phyloP scores from a whole-genome alignment of 306 rosid species.

The Acacia crassicarpa region DNA sequence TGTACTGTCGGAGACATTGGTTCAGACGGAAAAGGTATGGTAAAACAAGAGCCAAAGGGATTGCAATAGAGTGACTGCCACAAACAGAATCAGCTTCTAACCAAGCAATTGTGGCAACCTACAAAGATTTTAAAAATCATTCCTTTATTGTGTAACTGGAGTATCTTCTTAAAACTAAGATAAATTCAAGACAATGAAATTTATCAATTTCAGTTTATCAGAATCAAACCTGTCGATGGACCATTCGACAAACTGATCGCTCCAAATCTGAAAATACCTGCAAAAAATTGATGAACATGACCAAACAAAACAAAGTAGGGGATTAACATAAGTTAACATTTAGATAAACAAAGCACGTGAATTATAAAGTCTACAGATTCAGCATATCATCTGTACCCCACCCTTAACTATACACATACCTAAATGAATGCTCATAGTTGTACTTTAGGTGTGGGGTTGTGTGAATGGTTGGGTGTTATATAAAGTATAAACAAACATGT shows the following conservation, averaged over 20 bases:
- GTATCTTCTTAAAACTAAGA: conserved; percentile 16
- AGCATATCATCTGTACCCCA: not conserved
- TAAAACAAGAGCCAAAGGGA: conserved; percentile 90
- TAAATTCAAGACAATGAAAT: conserved; percentile 18
- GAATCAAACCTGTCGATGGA: conserved; percentile 82
- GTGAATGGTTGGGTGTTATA: not conserved
- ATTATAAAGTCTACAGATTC: conserved; percentile 7
- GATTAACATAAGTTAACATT: conserved; percentile 18
- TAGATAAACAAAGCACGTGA: conserved; percentile 29
- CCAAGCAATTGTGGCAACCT: conserved; percentile 99
- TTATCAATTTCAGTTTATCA: conserved; percentile 20
- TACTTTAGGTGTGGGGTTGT: not conserved
- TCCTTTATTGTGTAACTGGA: conserved; percentile 33
- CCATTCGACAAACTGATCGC: conserved; percentile 96
- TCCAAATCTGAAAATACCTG: conserved; percentile 98
- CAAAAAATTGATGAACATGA: conserved; percentile 31
- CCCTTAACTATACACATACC: not conserved
- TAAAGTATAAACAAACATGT: not conserved
- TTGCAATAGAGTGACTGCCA: conserved; percentile 80
- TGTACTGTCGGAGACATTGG: conserved; percentile 96
- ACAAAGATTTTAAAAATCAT: conserved; percentile 32
- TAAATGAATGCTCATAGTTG: conserved; percentile 13
- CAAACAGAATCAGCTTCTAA: conserved; percentile 99
- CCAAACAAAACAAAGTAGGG: conserved; percentile 1
- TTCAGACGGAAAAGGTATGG: conserved; percentile 94